Evolutionary conservation across 1,284 basidiomycete genomes (phyloP).

Genomic region (Rhodotorula sp.): DNA sequence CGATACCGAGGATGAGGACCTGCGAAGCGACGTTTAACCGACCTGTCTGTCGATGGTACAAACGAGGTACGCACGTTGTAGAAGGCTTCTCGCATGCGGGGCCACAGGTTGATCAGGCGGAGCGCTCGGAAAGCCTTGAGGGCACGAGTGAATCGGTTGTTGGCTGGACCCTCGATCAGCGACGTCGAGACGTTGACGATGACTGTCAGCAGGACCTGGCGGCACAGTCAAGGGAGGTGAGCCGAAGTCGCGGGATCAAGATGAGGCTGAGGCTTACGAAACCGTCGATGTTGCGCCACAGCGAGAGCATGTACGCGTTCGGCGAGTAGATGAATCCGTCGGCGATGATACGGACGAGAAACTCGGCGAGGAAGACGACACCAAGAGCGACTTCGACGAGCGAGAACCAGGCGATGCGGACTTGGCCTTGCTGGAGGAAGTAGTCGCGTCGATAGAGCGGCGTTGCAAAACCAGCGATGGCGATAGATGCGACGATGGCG

Average conservation of each 20-base stretch:
- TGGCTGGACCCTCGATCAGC: conserved; percentile 66
- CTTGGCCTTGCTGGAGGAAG: conserved; percentile 61
- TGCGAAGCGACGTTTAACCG: not conserved
- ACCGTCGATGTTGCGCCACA: conserved; percentile 92
- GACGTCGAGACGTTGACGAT: conserved; percentile 77
- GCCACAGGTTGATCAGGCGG: conserved; percentile 82
- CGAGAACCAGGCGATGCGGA: conserved; percentile 81
- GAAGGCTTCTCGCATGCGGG: conserved; percentile 83
- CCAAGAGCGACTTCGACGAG: conserved; percentile 76
- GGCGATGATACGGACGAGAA: conserved; percentile 84
- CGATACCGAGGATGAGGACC: conserved; percentile 80
- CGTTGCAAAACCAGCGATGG: conserved; percentile 80
- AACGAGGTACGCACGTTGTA: conserved; percentile 55
- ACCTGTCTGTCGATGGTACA: no score
- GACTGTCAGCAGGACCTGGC: conserved; percentile 65
- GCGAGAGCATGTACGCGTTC: conserved; percentile 85
- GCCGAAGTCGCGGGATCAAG: no score
- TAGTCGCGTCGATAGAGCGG: conserved; percentile 79
- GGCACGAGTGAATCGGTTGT: conserved; percentile 77
- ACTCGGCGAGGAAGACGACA: conserved; percentile 75
- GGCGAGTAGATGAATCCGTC: conserved; percentile 89
- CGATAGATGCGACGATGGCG: conserved; percentile 77
- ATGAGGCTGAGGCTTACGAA: conserved; percentile 50
- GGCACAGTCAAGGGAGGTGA: not conserved
- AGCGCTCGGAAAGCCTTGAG: conserved; percentile 87